These are phyloP conservation scores for Mucor racemosus DNA, from an alignment of 371 early-diverging fungal species.

Conservation along the genomic window DNA sequence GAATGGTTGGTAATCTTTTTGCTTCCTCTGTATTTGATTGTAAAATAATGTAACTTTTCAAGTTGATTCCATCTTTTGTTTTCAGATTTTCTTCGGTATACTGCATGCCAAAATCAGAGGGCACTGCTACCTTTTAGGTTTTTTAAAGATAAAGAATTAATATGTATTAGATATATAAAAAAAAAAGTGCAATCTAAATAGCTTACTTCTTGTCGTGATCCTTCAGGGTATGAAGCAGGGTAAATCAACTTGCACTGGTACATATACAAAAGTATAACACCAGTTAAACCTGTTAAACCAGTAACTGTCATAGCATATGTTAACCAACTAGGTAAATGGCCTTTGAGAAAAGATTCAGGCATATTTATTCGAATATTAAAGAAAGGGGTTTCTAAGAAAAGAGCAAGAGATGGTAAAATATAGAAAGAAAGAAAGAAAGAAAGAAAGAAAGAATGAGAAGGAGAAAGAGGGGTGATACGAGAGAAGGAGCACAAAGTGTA, in stretches of 20 bases:
- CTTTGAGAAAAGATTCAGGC: slow-evolving; percentile 23
- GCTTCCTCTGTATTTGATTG: slow-evolving; percentile 58
- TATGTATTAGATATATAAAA: not conserved
- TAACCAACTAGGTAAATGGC: slow-evolving; percentile 43
- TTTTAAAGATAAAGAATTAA: too few relatives aligned
- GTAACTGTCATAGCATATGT: slow-evolving; percentile 49
- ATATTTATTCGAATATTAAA: slow-evolving; percentile 4
- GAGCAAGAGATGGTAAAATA: not conserved
- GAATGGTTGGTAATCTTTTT: slow-evolving; percentile 69
- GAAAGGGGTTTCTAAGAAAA: too few relatives aligned
- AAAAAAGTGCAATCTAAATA: not conserved
- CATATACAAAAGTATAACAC: slow-evolving; percentile 66
- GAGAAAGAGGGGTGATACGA: not conserved
- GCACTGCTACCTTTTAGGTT: slow-evolving; percentile 65
- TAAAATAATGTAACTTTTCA: slow-evolving; percentile 83
- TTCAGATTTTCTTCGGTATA: slow-evolving; percentile 78
- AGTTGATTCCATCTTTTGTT: slow-evolving; percentile 80
- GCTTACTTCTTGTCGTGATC: slow-evolving; percentile 70
- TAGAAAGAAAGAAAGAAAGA: slow-evolving; percentile 9
- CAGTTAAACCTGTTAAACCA: slow-evolving; percentile 50
- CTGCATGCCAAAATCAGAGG: slow-evolving; percentile 72
- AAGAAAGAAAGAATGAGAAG: not conserved
- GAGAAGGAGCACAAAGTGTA: not conserved
- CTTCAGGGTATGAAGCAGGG: slow-evolving; percentile 81
- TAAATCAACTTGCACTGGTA: slow-evolving; percentile 90